phyloP scores from a whole-genome alignment of 768 basidiomycete species.

The Trametes elegans region DNA sequence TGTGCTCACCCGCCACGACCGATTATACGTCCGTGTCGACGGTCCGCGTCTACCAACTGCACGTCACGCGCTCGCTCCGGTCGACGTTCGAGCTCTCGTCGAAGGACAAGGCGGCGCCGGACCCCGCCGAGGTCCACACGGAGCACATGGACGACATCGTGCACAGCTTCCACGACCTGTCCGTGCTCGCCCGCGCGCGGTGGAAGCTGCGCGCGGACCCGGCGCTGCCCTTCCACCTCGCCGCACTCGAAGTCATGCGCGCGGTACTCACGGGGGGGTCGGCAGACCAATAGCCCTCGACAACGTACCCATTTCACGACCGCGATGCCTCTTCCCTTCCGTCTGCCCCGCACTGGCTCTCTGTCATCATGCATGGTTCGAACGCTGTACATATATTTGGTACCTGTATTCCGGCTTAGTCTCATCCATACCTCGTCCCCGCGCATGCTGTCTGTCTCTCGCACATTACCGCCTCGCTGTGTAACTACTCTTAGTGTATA shows the following conservation, averaged over 20 bases:
- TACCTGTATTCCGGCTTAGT: background rate
- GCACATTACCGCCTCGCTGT: background rate
- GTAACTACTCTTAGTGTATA: background rate
- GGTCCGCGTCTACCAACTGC: conserved; percentile 63
- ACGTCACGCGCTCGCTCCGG: conserved; percentile 41
- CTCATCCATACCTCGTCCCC: background rate
- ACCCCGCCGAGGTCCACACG: conserved; percentile 16
- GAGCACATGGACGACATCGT: conserved; percentile 54
- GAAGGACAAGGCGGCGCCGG: background rate
- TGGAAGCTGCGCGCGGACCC: conserved; percentile 52
- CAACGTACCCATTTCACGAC: background rate
- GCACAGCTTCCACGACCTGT: conserved; percentile 66
- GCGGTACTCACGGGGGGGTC: conserved; percentile 32
- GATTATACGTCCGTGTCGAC: conserved; percentile 44
- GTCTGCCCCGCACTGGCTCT: background rate
- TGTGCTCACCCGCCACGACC: conserved; percentile 51
- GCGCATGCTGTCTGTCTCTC: conserved; percentile 1
- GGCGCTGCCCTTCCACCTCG: conserved; percentile 70
- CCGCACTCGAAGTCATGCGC: conserved; percentile 65
- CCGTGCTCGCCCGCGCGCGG: conserved; percentile 53
- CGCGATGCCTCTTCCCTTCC: background rate
- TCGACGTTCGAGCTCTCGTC: conserved; percentile 33
- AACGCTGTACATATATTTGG: background rate
- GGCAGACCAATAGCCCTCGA: background rate
- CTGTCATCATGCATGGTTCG: background rate